Percentiles rank a stretch among this genome's conserved stretches.
These are phyloP conservation scores for Rhodosporidiobolus sp. DNA, from an alignment of 768 basidiomycete genomes.

Conservation along the genomic window DNA sequence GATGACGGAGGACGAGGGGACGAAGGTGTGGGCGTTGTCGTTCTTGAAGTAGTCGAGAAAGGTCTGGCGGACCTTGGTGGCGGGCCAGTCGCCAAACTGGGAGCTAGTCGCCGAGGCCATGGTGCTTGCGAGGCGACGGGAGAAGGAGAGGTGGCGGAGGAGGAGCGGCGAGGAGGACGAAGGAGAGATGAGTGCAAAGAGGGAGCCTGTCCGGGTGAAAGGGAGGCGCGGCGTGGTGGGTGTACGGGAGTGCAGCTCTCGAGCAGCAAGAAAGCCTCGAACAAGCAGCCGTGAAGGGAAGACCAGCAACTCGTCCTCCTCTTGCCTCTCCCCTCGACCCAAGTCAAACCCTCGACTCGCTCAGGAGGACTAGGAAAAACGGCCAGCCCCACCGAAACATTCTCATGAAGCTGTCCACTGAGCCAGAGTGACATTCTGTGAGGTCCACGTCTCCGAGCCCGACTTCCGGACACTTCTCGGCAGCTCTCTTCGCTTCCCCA, in stretches of 20 bases:
- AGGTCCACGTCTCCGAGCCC: no score
- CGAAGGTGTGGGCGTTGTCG: constrained; percentile 72
- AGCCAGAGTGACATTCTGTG: no score
- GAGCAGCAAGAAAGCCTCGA: neutral
- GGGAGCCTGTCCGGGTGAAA: no score
- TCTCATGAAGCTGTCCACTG: no score
- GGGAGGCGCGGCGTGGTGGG: neutral
- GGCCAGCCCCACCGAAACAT: no score
- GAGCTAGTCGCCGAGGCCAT: constrained; percentile 12
- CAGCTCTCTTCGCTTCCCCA: no score
- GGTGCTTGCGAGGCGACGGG: neutral
- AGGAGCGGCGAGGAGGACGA: neutral
- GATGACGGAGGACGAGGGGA: constrained; percentile 85
- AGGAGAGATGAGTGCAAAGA: no score
- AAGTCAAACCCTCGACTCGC: no score
- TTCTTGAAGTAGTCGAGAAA: constrained; percentile 81
- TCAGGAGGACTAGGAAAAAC: no score
- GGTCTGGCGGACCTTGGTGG: constrained; percentile 75
- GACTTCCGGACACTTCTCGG: no score
- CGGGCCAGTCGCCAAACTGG: constrained; percentile 60
- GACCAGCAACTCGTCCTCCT: neutral
- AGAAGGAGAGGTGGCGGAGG: neutral
- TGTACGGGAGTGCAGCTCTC: neutral
- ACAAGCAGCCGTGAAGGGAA: neutral
- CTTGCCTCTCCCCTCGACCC: no score